A percentile compares a stretch with the other conserved stretches of the same genome.
These are phyloP conservation scores for Parmelia sp. DNA, from an alignment of 495 filamentous ascomycete genomes.

Conservation along the genomic window DNA sequence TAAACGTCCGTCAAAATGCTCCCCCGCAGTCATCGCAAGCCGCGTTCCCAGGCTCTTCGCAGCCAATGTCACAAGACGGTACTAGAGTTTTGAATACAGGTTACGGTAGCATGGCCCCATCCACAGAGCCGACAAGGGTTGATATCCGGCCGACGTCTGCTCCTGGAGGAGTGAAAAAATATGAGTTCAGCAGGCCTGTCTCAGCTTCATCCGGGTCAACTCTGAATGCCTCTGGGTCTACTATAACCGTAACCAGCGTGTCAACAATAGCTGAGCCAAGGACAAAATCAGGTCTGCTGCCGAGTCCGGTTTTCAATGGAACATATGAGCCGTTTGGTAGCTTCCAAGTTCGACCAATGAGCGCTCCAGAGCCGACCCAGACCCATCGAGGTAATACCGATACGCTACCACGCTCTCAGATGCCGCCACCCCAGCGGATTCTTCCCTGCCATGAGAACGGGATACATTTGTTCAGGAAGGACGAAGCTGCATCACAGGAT, in stretches of 20 bases:
- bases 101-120: not conserved
- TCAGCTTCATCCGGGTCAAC: not conserved
- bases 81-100: not conserved
- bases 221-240: not conserved
- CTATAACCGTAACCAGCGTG: not conserved
- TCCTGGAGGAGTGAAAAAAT: not conserved
- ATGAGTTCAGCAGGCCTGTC: slow-evolving; percentile 3
- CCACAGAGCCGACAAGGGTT: not conserved
- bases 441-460: slow-evolving; percentile 38
- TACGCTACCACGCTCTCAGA: slow-evolving; percentile 29
- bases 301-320: slow-evolving; percentile 3
- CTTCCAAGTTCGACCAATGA: slow-evolving; percentile 16
- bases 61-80: not conserved
- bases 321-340: slow-evolving; percentile 2
- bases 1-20: not conserved
- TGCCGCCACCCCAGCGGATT: slow-evolving; percentile 42
- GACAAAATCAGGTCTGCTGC: not conserved
- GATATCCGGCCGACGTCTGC: slow-evolving; percentile 2
- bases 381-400: slow-evolving; percentile 8
- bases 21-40: not conserved
- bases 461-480: slow-evolving; percentile 19
- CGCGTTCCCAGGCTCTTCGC: not conserved
- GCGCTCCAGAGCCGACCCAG: slow-evolving; percentile 15
- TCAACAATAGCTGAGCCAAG: not conserved
- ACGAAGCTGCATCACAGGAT: not conserved